Evolutionary conservation across 805 yeast species (phyloP).

Genomic region (Komagataella populi): DNA sequence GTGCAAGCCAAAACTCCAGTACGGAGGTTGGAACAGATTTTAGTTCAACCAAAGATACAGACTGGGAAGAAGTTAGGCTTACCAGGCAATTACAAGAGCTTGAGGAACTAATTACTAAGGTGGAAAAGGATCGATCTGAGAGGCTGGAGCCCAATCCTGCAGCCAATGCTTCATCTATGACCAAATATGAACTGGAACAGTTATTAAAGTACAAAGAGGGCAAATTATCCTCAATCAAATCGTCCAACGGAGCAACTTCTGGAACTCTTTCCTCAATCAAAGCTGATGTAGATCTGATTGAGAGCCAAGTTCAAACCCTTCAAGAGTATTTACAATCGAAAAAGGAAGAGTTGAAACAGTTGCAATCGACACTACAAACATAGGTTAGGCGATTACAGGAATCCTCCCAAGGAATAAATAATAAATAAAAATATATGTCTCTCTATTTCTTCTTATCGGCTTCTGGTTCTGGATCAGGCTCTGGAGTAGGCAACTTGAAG

Average conservation of each 20-base stretch:
- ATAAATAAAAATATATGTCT: not conserved
- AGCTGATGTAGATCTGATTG: slow-evolving; percentile 55
- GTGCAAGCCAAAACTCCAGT: slow-evolving; percentile 23
- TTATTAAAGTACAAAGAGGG: slow-evolving; percentile 65
- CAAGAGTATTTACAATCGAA: slow-evolving; percentile 54
- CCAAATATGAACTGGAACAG: slow-evolving; percentile 64
- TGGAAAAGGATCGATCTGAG: slow-evolving; percentile 33
- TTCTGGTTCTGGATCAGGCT: slow-evolving; percentile 54
- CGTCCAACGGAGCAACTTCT: slow-evolving; percentile 7
- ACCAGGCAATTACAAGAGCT: slow-evolving; percentile 52
- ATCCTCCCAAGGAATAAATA: not conserved
- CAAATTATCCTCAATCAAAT: slow-evolving; percentile 28
- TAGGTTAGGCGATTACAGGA: not conserved
- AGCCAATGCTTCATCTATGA: slow-evolving; percentile 15
- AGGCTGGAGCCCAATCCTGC: slow-evolving; percentile 9
- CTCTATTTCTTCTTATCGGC: slow-evolving; percentile 19
- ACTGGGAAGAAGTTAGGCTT: slow-evolving; percentile 70
- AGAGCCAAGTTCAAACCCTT: slow-evolving; percentile 61
- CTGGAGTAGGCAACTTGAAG: slow-evolving; percentile 73
- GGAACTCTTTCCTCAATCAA: slow-evolving; percentile 36
- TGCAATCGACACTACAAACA: not conserved
- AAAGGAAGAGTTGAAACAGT: slow-evolving; percentile 36
- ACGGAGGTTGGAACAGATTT: slow-evolving; percentile 53
- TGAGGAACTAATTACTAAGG: slow-evolving; percentile 46
- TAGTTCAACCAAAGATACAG: slow-evolving; percentile 61